phyloP scores from a whole-genome alignment of 306 rosid genomes.

The Prunus campanulata region DNA sequence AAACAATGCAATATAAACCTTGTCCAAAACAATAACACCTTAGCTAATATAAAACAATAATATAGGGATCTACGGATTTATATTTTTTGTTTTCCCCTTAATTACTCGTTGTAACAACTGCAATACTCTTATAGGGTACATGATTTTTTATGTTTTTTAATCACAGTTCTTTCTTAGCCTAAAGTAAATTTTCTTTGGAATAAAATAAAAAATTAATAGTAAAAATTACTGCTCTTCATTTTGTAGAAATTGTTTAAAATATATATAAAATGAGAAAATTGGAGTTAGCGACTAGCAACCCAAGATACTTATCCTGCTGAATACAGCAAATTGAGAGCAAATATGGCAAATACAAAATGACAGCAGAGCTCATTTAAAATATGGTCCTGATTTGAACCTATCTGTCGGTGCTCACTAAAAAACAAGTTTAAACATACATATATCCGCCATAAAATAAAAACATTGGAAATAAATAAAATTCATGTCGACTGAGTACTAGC shows the following conservation, averaged over 20 bases:
- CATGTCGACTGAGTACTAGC: slow-evolving; percentile 21
- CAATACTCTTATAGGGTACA: background rate
- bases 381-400: slow-evolving; percentile 19
- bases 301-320: background rate
- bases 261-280: background rate
- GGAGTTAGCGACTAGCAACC: background rate
- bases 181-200: too few species aligned
- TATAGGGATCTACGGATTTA: background rate
- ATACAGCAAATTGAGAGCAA: background rate
- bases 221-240: too few species aligned
- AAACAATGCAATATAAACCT: background rate
- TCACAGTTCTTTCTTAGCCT: too few species aligned
- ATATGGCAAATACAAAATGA: slow-evolving; percentile 9
- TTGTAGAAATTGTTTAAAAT: too few species aligned
- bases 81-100: background rate
- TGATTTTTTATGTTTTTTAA: background rate
- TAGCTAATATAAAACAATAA: background rate
- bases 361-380: slow-evolving; percentile 19
- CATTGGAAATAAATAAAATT: background rate
- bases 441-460: slow-evolving; percentile 3
- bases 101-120: background rate
- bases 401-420: slow-evolving; percentile 58
- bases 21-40: background rate
- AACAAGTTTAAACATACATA: slow-evolving; percentile 25
- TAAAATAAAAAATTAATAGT: too few species aligned